Evolutionary conservation across 805 yeast genomes (phyloP), one percentile per base, ranked within the genome.

Genomic region (Nakazawaea siamensis): DNA sequence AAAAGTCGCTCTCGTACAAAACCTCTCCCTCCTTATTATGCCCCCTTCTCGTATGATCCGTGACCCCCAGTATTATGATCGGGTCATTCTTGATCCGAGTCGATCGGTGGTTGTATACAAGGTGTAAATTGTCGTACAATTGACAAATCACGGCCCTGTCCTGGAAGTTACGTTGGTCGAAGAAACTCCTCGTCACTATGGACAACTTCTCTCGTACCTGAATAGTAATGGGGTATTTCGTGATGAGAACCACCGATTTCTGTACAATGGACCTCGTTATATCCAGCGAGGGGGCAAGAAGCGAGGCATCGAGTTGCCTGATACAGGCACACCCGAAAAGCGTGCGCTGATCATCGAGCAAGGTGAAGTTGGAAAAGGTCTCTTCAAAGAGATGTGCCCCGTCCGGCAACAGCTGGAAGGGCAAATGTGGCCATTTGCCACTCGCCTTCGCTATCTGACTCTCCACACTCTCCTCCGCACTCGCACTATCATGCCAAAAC

Each of bases 311-410:
- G 27, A 90, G 68, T 56, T 90, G 97, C 25, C 95, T 69, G 19
- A 88, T 85, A 58, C 98, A 92, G 0, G 95, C 80, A 42, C 95
- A 84, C 1, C 95, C 98, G 65, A 92, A 92, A n/a, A 87, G 57
- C 0, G 98, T 92, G 20, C 56, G 57, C 18, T 61, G 57, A 52
- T 86, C 86, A 50, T 76, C 83, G 5, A 81, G 68, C 29, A 90
- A 60, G 17, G 95, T 88, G 58, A 90, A 90, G 51, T 85, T 85
- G 17, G 95, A 80, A 50, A 88, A 86, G 1, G 95, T 87, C 55
- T 92, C 97, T 52, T 87, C 94, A 51, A 79, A 90, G 16, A 88
- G 68, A 54, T 92, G 98, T 2, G 94, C 80, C 4, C 97, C 97
- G 57, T 92, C 98, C 0, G 98, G 97, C 16, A 92, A 61, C 2